Evolutionary conservation across 2,329 filamentous ascomycete species (phyloP), one percentile per base, ranked within the genome.

Genomic region (Fusarium fujikuroi): DNA sequence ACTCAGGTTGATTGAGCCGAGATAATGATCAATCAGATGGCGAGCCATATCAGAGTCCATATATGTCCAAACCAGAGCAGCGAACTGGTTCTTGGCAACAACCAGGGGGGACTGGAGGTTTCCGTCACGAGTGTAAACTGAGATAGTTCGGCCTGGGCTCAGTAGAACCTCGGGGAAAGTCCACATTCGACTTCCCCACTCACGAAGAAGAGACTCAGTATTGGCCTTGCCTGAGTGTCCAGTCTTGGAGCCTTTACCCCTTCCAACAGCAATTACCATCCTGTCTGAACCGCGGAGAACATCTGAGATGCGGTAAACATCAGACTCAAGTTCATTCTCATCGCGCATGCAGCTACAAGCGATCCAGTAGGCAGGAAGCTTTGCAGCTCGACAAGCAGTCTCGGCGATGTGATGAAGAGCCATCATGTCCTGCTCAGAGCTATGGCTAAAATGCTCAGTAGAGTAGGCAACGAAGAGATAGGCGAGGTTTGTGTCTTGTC

Each of bases 1-100:
- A 52, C 79, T 80, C 18, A 83, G 75, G 21, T 59, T 73, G 18
- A 83, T 76, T 47, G 65, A 79, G 39, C 79, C 79, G 21, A 78
- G 61, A 52, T 80, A 83, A 73, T 83, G 81, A 25, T 83, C 81
- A 21, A 80, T 75, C 19, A 83, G 75, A 40, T 81, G 78, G 11
- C 80, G 75, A 16, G 80, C 75, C 7, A 72, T 57, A n/a, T 69
- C 53, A 7, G 76, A 68, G 46, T 81, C 80, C 58, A 69, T 75
- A 37, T 73, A 75, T 4, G 74, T 68, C 80, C 80, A 82, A 11
- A 78, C 79, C 7, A 72, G 63, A 11, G 73, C 74, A 6, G 81
- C 77, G 21, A 83, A 80, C 60, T 80, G 76, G 46, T 78, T 80
- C 71, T 83, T 82, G 43, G 72, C 70, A 4, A 82, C 56, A 14